Conservation (phyloP, 805 yeast genomes). For the Wickerhamiella bombiphila region DNA sequence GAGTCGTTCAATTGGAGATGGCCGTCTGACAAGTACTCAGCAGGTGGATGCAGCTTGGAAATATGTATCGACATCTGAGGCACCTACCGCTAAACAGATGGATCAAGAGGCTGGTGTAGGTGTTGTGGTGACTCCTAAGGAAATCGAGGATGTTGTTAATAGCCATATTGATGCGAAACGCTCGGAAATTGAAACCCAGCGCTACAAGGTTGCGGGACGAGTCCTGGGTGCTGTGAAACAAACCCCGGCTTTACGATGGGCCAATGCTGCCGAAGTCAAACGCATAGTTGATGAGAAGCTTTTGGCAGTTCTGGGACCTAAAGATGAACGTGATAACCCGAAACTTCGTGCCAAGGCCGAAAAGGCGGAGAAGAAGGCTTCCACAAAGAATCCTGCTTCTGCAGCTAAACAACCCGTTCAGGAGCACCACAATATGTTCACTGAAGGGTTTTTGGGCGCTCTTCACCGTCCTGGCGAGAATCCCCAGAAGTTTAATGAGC, state of each 20-base stretch:
- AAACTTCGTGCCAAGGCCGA: conserved; percentile 21
- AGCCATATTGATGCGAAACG: conserved; percentile 46
- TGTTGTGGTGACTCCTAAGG: conserved; percentile 47
- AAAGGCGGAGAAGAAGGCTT: conserved; percentile 10
- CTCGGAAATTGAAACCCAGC: conserved; percentile 46
- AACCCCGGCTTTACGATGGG: conserved; percentile 75
- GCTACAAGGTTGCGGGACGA: conserved; percentile 69
- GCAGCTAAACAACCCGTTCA: conserved; percentile 8
- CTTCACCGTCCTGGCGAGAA: conserved; percentile 92
- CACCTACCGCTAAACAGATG: conserved; percentile 36
- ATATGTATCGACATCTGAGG: conserved; percentile 40
- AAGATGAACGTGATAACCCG: conserved; percentile 77
- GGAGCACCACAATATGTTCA: conserved; percentile 43
- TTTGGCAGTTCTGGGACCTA: conserved; percentile 71
- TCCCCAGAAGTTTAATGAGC: conserved; percentile 77
- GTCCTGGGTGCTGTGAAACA: conserved; percentile 64
- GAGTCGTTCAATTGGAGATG: conserved; percentile 47
- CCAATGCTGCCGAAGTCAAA: conserved; percentile 73
- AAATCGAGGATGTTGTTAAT: conserved; percentile 43
- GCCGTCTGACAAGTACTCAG: conserved; percentile 46
- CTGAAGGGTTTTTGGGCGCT: conserved; percentile 91
- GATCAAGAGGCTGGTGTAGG: conserved; percentile 66
- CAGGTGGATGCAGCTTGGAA: conserved; percentile 68
- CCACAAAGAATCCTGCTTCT: conserved; percentile 26
- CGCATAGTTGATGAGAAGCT: conserved; percentile 71